Base-by-base conservation (phyloP, 805 yeast species). In the Nakazawaea populi region DNA sequence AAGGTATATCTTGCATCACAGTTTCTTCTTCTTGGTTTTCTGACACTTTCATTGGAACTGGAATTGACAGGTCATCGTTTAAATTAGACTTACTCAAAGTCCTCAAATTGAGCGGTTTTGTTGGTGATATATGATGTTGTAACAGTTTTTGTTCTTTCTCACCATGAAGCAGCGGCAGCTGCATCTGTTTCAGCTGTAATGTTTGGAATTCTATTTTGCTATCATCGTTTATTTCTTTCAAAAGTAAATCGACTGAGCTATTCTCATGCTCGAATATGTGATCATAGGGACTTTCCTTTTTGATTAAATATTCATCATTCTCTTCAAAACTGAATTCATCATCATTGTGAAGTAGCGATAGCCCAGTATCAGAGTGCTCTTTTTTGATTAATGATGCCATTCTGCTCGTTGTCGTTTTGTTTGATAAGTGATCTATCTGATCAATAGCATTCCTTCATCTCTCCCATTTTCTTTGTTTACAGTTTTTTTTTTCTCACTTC, bases 161-260 rank as follows among this genome's bases (percentile, higher is more conserved):
- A 2, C 24, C 24, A 18, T 18, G 24, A 2, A 18, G 2, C 3
- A 18, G 24, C 24, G 24, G 24, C 24, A 18, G 24, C 24, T 18
- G 24, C 24, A 18, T 18, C 24, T 18, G 24, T 18, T 18, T 18
- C 24, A 18, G 24, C 24, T 18, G 24, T 18, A 32, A 11, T 32
- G 35, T 32, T 32, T 32, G 35, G 24, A 18, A 18, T 18, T 18
- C 24, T 18, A 18, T 18, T 18, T 18, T 18, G 3, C 24, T 18
- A 32, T 32, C 35, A 24, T 12, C 58, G 12, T 55, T 60, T 4
- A 63, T 60, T 47, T 65, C 69, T 53, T 64, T 63, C 18, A 72
- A 52, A 10, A 72, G 59, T 44, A 70, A 72, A 47, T 71, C 75
- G 9, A 71, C 75, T 1, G 75, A 70, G 44, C 65, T 67, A 53